Base-by-base conservation (phyloP, 805 yeast genomes). In the Saccharomyces jurei region DNA sequence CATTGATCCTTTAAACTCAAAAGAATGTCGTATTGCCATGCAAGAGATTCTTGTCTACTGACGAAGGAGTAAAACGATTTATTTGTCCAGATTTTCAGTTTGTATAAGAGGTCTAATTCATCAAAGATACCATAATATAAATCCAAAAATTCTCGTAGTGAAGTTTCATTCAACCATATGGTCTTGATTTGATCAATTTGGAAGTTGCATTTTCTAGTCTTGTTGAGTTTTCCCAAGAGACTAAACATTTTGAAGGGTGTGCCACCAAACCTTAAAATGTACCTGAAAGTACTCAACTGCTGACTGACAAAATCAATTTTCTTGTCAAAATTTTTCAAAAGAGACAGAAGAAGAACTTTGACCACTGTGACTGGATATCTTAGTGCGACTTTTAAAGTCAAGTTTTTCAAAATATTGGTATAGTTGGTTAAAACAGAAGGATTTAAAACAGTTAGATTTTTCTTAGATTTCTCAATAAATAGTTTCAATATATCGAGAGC, bases 21-120 rank as follows among this genome's bases (percentile, higher is more conserved):
- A 54, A 85, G 58, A 21, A 87, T 81, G 62, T 82, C 87, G 53
- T 76, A 76, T 70, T 82, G 83, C 91, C 92, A 86, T 0, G 88
- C 82, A 41, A 79, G 71, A 2, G 83, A 74, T 67, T 83, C 89
- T 65, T 86, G 89, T 61, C 76, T 75, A 3, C 71, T 67, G 4
- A 80, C 82, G 51, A 78, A 58, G 13, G 63, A 54, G 5, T 70
- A 56, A 1, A 72, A 59, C 8, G 58, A 50, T 14, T 55, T 50
- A 48, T 67, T 64, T 14, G 59, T 57, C 62, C 65, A 63, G 4
- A 70, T 51, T 27, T 65, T 65, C 52, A 77, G 75, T 61, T 83
- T 83, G 70, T 74, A 81, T 32, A 84, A 69, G 17, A 85, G 70
- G 30, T 78, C 71, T 22, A 82, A 65, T 67, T 86, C 92, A 68